These are phyloP conservation scores for Aspergillus vadensis DNA, from an alignment of 2,329 filamentous ascomycete species.

Conservation along the genomic window DNA sequence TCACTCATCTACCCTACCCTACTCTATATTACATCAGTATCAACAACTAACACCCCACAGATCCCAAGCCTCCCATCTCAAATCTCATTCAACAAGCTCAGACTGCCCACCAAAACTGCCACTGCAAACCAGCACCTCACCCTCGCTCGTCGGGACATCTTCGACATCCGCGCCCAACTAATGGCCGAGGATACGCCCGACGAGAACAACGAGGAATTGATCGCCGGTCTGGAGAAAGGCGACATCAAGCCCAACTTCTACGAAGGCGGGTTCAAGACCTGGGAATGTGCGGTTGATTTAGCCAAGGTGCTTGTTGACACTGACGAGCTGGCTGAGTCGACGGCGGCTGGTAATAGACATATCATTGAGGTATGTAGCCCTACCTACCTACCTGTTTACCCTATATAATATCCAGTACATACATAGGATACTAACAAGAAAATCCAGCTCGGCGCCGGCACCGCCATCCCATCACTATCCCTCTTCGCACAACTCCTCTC, in stretches of 20 bases:
- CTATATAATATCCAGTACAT: background rate
- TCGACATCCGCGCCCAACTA: slow-evolving; percentile 64
- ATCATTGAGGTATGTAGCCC: slow-evolving; percentile 38
- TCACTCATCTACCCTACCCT: background rate
- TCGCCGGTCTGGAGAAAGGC: slow-evolving; percentile 54
- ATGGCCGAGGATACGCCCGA: slow-evolving; percentile 58
- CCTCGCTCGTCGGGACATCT: slow-evolving; percentile 61
- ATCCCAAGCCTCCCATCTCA: slow-evolving; percentile 59
- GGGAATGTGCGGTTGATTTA: slow-evolving; percentile 66
- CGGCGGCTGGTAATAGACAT: slow-evolving; percentile 39
- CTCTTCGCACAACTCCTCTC: slow-evolving; percentile 56
- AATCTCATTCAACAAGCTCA: slow-evolving; percentile 60
- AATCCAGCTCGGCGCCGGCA: slow-evolving; percentile 62
- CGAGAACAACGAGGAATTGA: slow-evolving; percentile 46
- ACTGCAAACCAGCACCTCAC: slow-evolving; percentile 17
- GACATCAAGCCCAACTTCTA: slow-evolving; percentile 64
- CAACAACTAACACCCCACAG: slow-evolving; percentile 37
- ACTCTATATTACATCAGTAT: background rate
- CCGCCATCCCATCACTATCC: slow-evolving; percentile 59
- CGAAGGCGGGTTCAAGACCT: slow-evolving; percentile 69
- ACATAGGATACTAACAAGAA: background rate
- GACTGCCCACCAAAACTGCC: slow-evolving; percentile 45
- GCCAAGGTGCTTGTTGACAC: slow-evolving; percentile 42
- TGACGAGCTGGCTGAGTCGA: slow-evolving; percentile 13
- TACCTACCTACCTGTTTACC: too few relatives aligned